phyloP scores from a whole-genome alignment of 495 filamentous ascomycete species.

The Penicillium bialowiezense region DNA sequence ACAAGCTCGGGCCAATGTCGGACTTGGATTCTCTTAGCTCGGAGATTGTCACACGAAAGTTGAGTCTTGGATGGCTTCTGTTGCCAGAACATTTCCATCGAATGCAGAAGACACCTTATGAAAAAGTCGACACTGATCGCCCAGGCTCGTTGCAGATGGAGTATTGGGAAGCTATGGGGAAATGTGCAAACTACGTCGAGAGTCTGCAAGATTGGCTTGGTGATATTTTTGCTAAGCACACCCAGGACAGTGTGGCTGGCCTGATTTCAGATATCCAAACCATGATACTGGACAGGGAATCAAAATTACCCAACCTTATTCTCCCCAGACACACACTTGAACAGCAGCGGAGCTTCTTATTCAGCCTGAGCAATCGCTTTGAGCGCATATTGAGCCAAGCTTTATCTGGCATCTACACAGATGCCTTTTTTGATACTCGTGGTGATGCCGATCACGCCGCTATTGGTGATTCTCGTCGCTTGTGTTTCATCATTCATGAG shows the following conservation, averaged over 20 bases:
- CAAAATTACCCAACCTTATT: not conserved
- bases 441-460: not conserved
- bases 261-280: not conserved
- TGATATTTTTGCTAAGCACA: not conserved
- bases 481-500: constrained; percentile 47
- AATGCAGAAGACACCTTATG: too few relatives aligned
- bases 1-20: too few relatives aligned
- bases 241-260: not conserved
- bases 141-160: not conserved
- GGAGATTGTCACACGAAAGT: too few relatives aligned
- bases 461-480: not conserved
- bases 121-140: not conserved
- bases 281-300: not conserved
- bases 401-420: not conserved
- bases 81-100: too few relatives aligned
- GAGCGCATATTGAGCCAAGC: not conserved
- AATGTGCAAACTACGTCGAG: too few relatives aligned
- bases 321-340: not conserved
- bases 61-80: too few relatives aligned
- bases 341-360: not conserved
- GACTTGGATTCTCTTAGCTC: too few relatives aligned
- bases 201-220: not conserved
- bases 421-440: not conserved
- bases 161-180: not conserved
- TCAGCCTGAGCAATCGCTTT: not conserved